Conservation (phyloP, 768 basidiomycete species). For the Mycena vulgaris region DNA sequence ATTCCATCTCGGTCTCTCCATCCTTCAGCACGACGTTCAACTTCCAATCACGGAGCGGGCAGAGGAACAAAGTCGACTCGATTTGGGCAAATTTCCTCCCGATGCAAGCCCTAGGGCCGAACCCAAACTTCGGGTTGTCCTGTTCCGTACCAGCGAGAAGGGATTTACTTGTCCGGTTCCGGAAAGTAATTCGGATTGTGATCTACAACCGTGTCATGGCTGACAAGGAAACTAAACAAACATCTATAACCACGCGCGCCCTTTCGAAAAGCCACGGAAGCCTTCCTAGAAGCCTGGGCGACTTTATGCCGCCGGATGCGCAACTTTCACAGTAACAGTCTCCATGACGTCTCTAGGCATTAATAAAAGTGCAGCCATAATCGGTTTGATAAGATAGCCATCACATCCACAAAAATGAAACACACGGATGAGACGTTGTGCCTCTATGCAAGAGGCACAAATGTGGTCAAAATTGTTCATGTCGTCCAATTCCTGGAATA, state of each 20-base stretch:
- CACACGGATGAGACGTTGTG: conserved; percentile 1
- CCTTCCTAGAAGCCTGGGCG: too few species aligned
- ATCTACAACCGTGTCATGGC: not conserved
- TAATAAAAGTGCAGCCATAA: not conserved
- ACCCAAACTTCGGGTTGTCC: too few species aligned
- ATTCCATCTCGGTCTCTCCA: not conserved
- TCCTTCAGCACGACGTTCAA: conserved; percentile 5
- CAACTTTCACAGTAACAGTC: not conserved
- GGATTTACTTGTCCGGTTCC: not conserved
- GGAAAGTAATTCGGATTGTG: conserved; percentile 11
- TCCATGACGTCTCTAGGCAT: conserved; percentile 12
- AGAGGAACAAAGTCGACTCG: not conserved
- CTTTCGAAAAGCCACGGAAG: conserved; percentile 1
- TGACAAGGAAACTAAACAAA: too few species aligned
- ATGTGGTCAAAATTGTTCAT: not conserved
- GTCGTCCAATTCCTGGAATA: conserved; percentile 2
- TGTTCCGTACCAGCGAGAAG: not conserved
- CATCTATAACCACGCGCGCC: conserved; percentile 1
- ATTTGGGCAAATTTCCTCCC: conserved; percentile 2
- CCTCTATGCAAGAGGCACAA: conserved; percentile 6
- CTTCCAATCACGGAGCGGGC: not conserved
- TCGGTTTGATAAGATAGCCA: too few species aligned
- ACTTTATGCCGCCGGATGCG: not conserved
- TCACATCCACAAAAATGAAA: not conserved
- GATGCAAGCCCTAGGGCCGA: not conserved